Percentiles rank a stretch among this genome's conserved stretches.
Conservation (phyloP, 345 rosid species). For the Salix purpurea region DNA sequence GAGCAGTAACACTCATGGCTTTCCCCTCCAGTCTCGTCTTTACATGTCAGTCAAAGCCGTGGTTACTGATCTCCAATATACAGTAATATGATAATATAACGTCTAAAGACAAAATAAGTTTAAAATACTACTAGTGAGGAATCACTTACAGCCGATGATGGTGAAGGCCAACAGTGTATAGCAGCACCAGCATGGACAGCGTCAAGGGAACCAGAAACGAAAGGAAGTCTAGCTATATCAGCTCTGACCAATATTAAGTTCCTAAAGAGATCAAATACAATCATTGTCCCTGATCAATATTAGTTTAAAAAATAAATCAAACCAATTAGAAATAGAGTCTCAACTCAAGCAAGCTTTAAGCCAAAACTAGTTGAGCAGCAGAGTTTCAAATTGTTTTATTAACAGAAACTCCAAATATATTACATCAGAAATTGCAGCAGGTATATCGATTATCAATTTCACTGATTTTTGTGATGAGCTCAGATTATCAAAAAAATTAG, state of each 20-base stretch:
- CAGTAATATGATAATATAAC: background rate
- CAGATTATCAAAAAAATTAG: background rate
- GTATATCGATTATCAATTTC: background rate
- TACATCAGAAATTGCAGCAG: background rate
- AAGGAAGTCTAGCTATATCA: constrained; percentile 83
- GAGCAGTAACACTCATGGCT: background rate
- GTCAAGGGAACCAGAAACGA: constrained; percentile 63
- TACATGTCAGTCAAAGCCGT: background rate
- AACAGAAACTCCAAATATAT: background rate
- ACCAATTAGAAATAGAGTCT: constrained; percentile 2
- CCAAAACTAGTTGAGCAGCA: background rate
- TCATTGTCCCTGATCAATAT: background rate
- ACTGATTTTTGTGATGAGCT: background rate
- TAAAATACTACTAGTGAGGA: background rate
- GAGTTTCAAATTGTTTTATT: constrained; percentile 1
- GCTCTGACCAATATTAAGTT: constrained; percentile 74
- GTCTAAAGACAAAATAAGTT: background rate
- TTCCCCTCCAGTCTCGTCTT: background rate
- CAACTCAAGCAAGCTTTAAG: background rate
- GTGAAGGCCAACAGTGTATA: constrained; percentile 93
- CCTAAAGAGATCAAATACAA: constrained; percentile 31
- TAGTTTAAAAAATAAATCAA: background rate
- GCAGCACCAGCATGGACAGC: constrained; percentile 94
- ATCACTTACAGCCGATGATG: constrained; percentile 61
- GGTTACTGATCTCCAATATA: background rate